These are phyloP conservation scores for Collybiopsis confluens DNA, from an alignment of 768 basidiomycete genomes.

Conservation along the genomic window DNA sequence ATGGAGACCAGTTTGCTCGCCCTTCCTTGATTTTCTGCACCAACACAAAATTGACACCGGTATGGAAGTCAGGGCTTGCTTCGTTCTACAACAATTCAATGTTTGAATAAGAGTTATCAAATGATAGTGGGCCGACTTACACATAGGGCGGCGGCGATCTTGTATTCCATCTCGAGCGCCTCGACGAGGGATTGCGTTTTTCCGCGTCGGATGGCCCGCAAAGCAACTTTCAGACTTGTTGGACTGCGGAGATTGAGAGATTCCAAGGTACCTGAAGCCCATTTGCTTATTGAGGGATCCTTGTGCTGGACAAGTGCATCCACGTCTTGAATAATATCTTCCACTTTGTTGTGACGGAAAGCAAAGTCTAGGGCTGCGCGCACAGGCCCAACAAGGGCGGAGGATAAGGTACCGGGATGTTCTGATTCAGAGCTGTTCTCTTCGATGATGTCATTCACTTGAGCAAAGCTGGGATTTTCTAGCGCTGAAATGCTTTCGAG, in stretches of 20 bases:
- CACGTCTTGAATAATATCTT: constrained; percentile 63
- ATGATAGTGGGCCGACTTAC: constrained; percentile 46
- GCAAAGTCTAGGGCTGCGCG: constrained; percentile 79
- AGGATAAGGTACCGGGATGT: constrained; percentile 46
- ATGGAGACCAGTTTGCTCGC: constrained; percentile 71
- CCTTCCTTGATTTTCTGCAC: constrained; percentile 35
- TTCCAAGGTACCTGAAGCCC: constrained; percentile 71
- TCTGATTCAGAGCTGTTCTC: constrained; percentile 72
- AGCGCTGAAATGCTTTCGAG: constrained; percentile 61
- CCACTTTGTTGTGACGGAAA: constrained; percentile 70
- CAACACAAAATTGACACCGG: constrained; percentile 72
- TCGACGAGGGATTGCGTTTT: constrained; percentile 55
- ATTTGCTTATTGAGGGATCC: constrained; percentile 49
- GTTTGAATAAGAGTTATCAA: constrained; percentile 11
- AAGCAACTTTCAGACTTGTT: constrained; percentile 88
- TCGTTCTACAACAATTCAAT: constrained; percentile 46
- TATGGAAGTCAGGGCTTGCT: constrained; percentile 77
- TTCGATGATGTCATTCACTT: constrained; percentile 55
- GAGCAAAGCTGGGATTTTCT: constrained; percentile 36
- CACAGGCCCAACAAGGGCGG: constrained; percentile 49
- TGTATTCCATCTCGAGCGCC: constrained; percentile 79
- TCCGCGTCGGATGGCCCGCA: constrained; percentile 75
- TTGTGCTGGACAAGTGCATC: constrained; percentile 33
- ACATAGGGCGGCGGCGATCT: constrained; percentile 85
- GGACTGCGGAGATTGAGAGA: constrained; percentile 73